Base-by-base conservation (phyloP, 192 early-diverging fungal genomes). In the Mycoemilia scoparia region DNA sequence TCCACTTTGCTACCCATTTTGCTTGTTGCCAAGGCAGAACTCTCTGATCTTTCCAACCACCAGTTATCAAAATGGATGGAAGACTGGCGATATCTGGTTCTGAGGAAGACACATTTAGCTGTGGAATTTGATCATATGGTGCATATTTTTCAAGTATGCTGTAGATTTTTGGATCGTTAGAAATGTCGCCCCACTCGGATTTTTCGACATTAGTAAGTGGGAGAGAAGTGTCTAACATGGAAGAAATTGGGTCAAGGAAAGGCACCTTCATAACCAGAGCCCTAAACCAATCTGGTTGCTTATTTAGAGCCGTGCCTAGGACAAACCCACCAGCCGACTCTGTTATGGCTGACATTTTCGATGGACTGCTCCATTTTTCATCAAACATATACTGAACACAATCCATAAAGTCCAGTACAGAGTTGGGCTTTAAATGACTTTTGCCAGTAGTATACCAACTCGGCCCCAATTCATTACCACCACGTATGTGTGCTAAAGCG, bases 1-100 rank as follows among this genome's bases (percentile, higher is more conserved):
- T n/a, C n/a, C n/a, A n/a, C n/a, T n/a, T n/a, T n/a, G 89, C 82
- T 20, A 89, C 75, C 54, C 69, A 93, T 45, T 93, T 91, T n/a
- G 81, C 43, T 1, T 84, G 79, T 39, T 93, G 84, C 54, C 74
- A 86, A 24, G 69, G 77, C 15, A 69, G 60, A 2, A 93, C 89
- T 0, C 89, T 56, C 36, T 73, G 70, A 45, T 93, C 89, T 24
- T 67, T 66, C 24, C 84, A 61, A 3, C 85, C 86, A 16, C 67
- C 80, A 2, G 73, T 73, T 9, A 83, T 74, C 43, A 83, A 52
- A 14, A 88, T 57, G 7, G 78, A 69, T 7, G 79, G 78, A 6
- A 46, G 37, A 7, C 43, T 38, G 1, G 14, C 13, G 16, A 31
- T 5, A 24, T 13, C 15, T 17, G 19, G 14, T 4, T 17, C 36